Evolutionary conservation across 306 rosid species (phyloP).

Genomic region (Rubus idaeus): DNA sequence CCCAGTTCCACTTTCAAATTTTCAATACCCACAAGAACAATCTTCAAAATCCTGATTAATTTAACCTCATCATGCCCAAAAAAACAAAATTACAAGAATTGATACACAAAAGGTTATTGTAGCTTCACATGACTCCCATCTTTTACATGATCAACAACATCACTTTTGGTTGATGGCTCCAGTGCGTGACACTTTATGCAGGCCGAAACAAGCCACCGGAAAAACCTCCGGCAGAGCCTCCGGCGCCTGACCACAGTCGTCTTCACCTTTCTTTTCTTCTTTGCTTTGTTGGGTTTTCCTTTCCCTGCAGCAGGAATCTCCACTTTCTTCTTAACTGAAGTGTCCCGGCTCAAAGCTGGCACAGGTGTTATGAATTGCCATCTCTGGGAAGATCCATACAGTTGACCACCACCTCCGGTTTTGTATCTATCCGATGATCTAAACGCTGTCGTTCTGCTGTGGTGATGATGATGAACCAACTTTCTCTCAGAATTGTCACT

Average conservation of each 20-base stretch:
- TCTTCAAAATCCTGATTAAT: neutral
- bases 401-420: conserved; percentile 30
- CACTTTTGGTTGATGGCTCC: conserved; percentile 50
- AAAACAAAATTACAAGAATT: neutral
- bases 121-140: conserved; percentile 29
- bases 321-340: conserved; percentile 43
- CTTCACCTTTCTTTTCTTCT: conserved; percentile 15
- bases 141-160: neutral
- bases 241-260: conserved; percentile 7
- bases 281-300: conserved; percentile 14
- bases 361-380: conserved; percentile 81
- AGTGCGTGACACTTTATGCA: conserved; percentile 76
- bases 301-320: conserved; percentile 14
- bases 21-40: neutral
- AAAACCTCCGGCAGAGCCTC: conserved; percentile 43
- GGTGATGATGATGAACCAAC: conserved; percentile 15
- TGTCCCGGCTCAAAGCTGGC: conserved; percentile 51
- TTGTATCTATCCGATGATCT: conserved; percentile 3
- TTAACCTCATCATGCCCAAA: conserved; percentile 6
- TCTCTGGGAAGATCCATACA: conserved; percentile 56
- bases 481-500: conserved; percentile 59
- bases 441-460: conserved; percentile 8
- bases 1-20: conserved; percentile 1
- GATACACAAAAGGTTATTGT: neutral
- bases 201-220: conserved; percentile 65